Percentiles rank a stretch among this genome's conserved stretches.
phyloP scores from a whole-genome alignment of 805 yeast species.

The Suhomyces vadensis region DNA sequence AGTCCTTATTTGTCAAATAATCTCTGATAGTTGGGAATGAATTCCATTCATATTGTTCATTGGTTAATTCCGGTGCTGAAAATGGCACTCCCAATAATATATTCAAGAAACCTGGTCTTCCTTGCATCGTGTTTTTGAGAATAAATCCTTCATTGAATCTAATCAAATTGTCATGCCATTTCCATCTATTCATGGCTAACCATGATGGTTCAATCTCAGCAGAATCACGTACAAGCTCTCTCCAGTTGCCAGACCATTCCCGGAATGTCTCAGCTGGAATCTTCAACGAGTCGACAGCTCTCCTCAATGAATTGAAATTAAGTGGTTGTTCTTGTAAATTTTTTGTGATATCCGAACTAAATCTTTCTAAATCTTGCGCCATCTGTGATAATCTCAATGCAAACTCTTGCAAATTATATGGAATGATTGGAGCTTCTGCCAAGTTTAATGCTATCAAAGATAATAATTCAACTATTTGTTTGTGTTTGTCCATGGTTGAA shows the following conservation, averaged over 20 bases:
- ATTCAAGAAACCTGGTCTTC: slow-evolving; percentile 68
- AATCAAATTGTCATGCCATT: slow-evolving; percentile 72
- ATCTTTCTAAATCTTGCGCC: slow-evolving; percentile 47
- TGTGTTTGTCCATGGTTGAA: slow-evolving; percentile 55
- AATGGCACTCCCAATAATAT: slow-evolving; percentile 67
- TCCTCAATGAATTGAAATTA: slow-evolving; percentile 24
- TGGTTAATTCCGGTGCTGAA: slow-evolving; percentile 46
- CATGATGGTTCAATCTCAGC: slow-evolving; percentile 72
- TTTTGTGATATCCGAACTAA: slow-evolving; percentile 22
- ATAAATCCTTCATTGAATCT: slow-evolving; percentile 56
- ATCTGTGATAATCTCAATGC: slow-evolving; percentile 46
- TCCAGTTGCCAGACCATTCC: slow-evolving; percentile 67
- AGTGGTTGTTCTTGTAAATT: slow-evolving; percentile 19
- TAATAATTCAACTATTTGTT: slow-evolving; percentile 55
- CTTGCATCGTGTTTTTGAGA: slow-evolving; percentile 42
- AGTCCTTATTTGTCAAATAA: slow-evolving; percentile 50
- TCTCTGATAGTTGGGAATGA: slow-evolving; percentile 80
- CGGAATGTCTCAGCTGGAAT: slow-evolving; percentile 47
- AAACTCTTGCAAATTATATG: slow-evolving; percentile 56
- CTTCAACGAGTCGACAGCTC: slow-evolving; percentile 25
- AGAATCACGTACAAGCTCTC: slow-evolving; percentile 34
- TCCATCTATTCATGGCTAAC: slow-evolving; percentile 70
- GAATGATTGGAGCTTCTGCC: slow-evolving; percentile 77
- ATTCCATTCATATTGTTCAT: slow-evolving; percentile 50
- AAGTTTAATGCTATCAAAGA: slow-evolving; percentile 55